These are phyloP conservation scores for Miamiensis avidus DNA, from an alignment of 169 alveolate species.

Conservation along the genomic window DNA sequence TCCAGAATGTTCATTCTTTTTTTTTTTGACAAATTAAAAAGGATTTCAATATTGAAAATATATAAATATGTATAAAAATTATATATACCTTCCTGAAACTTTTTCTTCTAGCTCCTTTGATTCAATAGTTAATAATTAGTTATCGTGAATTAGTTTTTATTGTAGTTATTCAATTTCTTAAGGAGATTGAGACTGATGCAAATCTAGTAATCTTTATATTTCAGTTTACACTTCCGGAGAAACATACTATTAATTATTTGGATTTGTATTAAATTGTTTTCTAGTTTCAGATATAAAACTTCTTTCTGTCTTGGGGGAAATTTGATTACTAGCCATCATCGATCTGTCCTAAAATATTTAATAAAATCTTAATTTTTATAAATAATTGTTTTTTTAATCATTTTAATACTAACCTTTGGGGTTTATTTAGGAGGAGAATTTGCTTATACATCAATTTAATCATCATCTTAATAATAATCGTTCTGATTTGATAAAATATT, in stretches of 20 bases:
- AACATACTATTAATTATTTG: too few relatives aligned
- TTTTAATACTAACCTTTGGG: too few relatives aligned
- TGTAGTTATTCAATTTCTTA: not conserved
- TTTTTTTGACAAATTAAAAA: too few relatives aligned
- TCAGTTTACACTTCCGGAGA: not conserved
- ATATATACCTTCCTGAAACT: not conserved
- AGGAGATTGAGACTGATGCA: not conserved
- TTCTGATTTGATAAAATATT: too few relatives aligned
- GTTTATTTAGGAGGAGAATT: not conserved
- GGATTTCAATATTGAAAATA: not conserved
- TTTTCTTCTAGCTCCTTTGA: not conserved
- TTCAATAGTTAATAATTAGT: not conserved
- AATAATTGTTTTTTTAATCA: not conserved
- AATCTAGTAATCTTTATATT: not conserved
- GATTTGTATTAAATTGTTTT: too few relatives aligned
- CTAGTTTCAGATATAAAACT: not conserved
- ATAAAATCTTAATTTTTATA: too few relatives aligned
- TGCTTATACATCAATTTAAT: not conserved
- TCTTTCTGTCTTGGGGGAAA: not conserved
- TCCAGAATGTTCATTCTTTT: not conserved
- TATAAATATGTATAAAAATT: too few relatives aligned
- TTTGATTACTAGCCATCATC: too few relatives aligned
- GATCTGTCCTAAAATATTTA: too few relatives aligned
- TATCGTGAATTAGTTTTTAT: not conserved
- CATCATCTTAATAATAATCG: not conserved